These are phyloP conservation scores for Euptelea pleiosperma DNA, from an alignment of 164 flowering plant genomes.

Conservation along the genomic window DNA sequence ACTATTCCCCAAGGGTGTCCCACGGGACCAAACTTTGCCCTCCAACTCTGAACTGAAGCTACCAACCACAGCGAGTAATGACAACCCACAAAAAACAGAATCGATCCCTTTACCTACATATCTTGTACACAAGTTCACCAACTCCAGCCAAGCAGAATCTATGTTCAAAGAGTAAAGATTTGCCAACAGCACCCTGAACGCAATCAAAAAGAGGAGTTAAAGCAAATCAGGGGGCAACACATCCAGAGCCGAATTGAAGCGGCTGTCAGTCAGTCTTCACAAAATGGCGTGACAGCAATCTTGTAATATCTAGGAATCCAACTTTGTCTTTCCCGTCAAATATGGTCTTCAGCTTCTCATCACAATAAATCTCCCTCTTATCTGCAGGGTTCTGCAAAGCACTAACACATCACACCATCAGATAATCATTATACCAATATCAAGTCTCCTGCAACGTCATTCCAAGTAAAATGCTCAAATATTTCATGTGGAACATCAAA, in stretches of 20 bases:
- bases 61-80: neutral
- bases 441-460: no score
- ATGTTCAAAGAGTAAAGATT: neutral
- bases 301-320: conserved; percentile 55
- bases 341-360: conserved; percentile 65
- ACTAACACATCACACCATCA: neutral
- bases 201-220: neutral
- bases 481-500: no score
- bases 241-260: neutral
- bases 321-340: conserved; percentile 63
- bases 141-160: neutral
- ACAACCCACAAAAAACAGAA: neutral
- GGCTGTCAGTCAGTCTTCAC: conserved; percentile 37
- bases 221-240: neutral
- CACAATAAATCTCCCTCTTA: conserved; percentile 59
- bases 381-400: conserved; percentile 54
- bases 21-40: no score
- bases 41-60: no score
- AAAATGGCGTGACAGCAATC: conserved; percentile 48
- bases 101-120: neutral
- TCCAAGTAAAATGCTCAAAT: no score
- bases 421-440: neutral
- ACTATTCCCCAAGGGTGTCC: no score
- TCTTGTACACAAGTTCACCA: conserved; percentile 3
- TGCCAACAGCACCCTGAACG: neutral